Evolutionary conservation across 176 grass and related monocot species (phyloP), one percentile per base, ranked within the genome.

Genomic region (barley (Hordeum vulgare)): DNA sequence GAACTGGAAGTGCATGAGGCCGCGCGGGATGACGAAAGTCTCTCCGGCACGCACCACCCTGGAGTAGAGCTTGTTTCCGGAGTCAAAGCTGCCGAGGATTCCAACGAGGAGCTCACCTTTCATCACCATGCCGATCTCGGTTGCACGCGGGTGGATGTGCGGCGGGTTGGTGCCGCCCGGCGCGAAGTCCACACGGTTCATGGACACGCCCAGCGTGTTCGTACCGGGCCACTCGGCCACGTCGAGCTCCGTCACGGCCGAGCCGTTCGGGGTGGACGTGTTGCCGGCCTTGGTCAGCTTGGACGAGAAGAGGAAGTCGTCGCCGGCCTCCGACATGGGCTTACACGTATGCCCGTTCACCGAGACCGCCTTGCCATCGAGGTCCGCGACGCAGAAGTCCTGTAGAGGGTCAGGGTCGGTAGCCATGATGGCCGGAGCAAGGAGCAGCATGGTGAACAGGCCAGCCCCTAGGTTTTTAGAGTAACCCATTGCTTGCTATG

Each of bases 131-230:
- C 88, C 82, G 0, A 96, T 34, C 86, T 96, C 86, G 21, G 83
- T 90, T 71, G 65, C 85, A 0, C 90, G 79, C 5, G 94, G 94
- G 83, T 96, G 90, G 71, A 84, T 0, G 78, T 96, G 90, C 0
- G 83, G 94, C 7, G 88, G 94, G 88, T 91, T 96, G 53, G 85
- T 74, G 25, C 94, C 90, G 0, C 90, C 93, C 0, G 83, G 71
- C 0, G 90, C 90, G 66, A 92, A 76, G 70, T 92, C 93, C 18
- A 95, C 90, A 1, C 93, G 93, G 90, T 96, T 96, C 88, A 93
- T 93, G 27, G 93, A 92, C 17, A 96, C 25, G 8, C 88, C 93
- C 0, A 92, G 86, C 1, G 93, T 96, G 90, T 96, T 93, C 5
- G 92, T n/a, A 5, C 88, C 93, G 4, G 93, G 85, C 84, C 89